phyloP scores from a whole-genome alignment of 306 rosid genomes.

The Carpinus fangiana region DNA sequence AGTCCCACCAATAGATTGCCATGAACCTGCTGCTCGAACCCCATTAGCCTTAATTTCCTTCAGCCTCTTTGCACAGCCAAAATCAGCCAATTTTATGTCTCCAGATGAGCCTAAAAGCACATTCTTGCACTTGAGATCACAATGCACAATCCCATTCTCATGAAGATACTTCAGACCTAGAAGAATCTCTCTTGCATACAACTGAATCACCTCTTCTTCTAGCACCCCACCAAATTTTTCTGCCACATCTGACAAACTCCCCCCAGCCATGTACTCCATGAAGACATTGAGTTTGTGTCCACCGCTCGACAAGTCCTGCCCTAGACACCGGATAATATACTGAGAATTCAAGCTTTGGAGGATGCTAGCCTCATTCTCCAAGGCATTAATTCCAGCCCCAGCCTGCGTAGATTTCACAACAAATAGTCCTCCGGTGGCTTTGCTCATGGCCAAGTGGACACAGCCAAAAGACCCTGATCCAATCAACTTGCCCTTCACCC shows the following conservation, averaged over 20 bases:
- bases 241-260: conserved; percentile 57
- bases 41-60: not conserved
- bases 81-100: conserved; percentile 60
- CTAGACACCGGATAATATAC: conserved; percentile 46
- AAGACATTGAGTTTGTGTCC: conserved; percentile 38
- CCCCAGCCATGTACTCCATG: conserved; percentile 70
- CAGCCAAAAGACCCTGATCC: conserved; percentile 65
- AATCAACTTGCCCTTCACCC: conserved; percentile 63
- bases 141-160: conserved; percentile 47
- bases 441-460: conserved; percentile 64
- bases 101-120: conserved; percentile 64
- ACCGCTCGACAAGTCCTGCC: conserved; percentile 30
- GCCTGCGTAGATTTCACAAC: conserved; percentile 54
- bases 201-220: conserved; percentile 51
- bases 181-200: conserved; percentile 59
- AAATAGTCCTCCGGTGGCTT: conserved; percentile 52
- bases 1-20: conserved; percentile 41
- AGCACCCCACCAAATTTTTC: conserved; percentile 58
- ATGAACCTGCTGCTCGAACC: not conserved
- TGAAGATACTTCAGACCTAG: conserved; percentile 50
- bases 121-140: conserved; percentile 65
- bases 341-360: conserved; percentile 39
- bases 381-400: conserved; percentile 30
- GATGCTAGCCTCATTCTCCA: conserved; percentile 48
- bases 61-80: conserved; percentile 54